Percentiles rank a stretch among this genome's conserved stretches.
Evolutionary conservation across 2,329 filamentous ascomycete genomes (phyloP).

Genomic region (Chaetomiaceae sp.): DNA sequence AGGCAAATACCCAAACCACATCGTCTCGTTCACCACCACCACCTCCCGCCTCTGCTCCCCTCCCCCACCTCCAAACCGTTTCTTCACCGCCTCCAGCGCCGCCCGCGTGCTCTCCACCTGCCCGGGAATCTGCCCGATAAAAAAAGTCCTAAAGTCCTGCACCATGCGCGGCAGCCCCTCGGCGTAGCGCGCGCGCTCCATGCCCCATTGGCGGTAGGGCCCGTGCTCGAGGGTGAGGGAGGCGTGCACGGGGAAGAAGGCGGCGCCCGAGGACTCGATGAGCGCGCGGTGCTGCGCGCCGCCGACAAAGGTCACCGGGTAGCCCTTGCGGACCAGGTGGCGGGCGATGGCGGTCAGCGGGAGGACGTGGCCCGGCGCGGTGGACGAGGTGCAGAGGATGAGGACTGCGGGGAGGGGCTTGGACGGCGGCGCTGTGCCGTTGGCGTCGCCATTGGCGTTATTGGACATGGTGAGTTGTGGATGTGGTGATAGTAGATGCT

Average conservation of each 20-base stretch:
- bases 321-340: constrained; percentile 37
- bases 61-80: constrained; percentile 21
- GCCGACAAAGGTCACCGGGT: constrained; percentile 39
- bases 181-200: constrained; percentile 7
- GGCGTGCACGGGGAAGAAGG: constrained; percentile 32
- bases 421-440: no score
- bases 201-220: constrained; percentile 14
- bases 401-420: constrained; percentile 11
- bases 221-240: constrained; percentile 30
- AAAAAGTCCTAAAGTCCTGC: constrained; percentile 31
- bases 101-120: constrained; percentile 3
- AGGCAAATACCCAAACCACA: constrained; percentile 34
- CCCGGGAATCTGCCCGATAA: constrained; percentile 33
- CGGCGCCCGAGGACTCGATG: constrained; percentile 37
- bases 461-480: no score
- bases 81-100: constrained; percentile 32
- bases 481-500: no score
- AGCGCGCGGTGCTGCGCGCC: constrained; percentile 34
- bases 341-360: constrained; percentile 29
- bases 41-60: constrained; percentile 33
- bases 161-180: constrained; percentile 14
- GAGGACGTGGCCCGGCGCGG: constrained; percentile 16
- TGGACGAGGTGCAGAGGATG: constrained; percentile 18
- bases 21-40: constrained; percentile 39
- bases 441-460: no score